Percentiles rank a stretch among this genome's conserved stretches.
These are phyloP conservation scores for Fraxinus nigra DNA, from an alignment of 305 asterid species.

Conservation along the genomic window DNA sequence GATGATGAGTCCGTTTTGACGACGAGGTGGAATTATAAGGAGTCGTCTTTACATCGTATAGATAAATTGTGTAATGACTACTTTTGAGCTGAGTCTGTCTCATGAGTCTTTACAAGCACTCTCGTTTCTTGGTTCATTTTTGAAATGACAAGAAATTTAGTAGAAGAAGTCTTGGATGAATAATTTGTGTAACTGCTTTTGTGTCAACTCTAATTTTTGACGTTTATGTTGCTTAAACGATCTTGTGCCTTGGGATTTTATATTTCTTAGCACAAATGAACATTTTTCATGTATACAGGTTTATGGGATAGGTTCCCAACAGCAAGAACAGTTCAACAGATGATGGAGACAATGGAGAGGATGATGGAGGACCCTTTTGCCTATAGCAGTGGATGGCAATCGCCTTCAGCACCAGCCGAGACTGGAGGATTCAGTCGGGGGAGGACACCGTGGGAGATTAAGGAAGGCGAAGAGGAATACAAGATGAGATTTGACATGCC, in stretches of 20 bases:
- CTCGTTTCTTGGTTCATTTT: neutral
- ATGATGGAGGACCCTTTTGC: conserved; percentile 56
- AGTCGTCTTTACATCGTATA: too few species aligned
- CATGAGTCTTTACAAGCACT: neutral
- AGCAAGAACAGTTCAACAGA: conserved; percentile 74
- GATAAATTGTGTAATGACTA: neutral
- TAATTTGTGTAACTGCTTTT: neutral
- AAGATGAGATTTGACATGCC: conserved; percentile 79
- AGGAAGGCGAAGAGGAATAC: conserved; percentile 56
- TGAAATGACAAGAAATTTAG: neutral
- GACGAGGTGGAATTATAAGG: too few species aligned
- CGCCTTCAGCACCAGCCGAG: conserved; percentile 17
- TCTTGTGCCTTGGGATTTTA: neutral
- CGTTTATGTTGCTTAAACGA: neutral
- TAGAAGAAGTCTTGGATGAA: neutral
- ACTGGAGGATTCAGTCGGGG: conserved; percentile 44
- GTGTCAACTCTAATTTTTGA: neutral
- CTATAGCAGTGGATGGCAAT: conserved; percentile 29
- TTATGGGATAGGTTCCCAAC: conserved; percentile 72
- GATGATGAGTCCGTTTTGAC: too few species aligned
- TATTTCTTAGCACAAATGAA: neutral
- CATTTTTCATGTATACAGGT: conserved; percentile 28
- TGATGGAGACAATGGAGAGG: conserved; percentile 81
- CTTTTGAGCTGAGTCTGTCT: neutral
- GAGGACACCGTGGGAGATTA: conserved; percentile 80